Evolutionary conservation across 78 protist genomes (phyloP).

Genomic region (Dictyostelium citrinum): DNA sequence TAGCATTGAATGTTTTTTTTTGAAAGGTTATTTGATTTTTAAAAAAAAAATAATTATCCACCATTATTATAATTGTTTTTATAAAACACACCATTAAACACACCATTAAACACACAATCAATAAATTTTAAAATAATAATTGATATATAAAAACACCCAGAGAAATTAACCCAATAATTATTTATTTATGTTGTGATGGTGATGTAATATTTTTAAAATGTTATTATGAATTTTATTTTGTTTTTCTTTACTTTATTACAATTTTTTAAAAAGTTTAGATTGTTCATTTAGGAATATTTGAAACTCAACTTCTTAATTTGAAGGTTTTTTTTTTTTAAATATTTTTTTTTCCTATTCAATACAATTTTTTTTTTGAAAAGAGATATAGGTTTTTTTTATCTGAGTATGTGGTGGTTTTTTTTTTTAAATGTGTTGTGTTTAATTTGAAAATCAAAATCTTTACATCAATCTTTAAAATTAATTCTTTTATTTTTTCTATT

Average conservation of each 20-base stretch:
- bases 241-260: too few relatives aligned
- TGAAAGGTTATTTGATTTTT: background rate
- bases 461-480: too few relatives aligned
- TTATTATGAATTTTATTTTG: background rate
- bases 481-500: background rate
- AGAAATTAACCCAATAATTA: background rate
- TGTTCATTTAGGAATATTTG: too few relatives aligned
- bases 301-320: background rate
- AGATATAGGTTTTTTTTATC: background rate
- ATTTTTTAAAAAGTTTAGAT: too few relatives aligned
- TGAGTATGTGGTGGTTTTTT: too few relatives aligned
- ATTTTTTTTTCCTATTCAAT: too few relatives aligned
- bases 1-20: background rate
- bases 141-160: background rate
- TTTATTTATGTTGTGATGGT: background rate
- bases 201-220: background rate
- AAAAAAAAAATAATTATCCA: background rate
- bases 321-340: background rate
- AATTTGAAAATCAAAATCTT: too few relatives aligned
- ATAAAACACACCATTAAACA: background rate
- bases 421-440: too few relatives aligned
- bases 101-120: background rate
- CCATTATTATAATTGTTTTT: background rate
- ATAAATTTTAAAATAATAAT: background rate
- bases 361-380: background rate